These are phyloP conservation scores for Silybum marianum DNA, from an alignment of 129 eudicot genomes.

Conservation along the genomic window DNA sequence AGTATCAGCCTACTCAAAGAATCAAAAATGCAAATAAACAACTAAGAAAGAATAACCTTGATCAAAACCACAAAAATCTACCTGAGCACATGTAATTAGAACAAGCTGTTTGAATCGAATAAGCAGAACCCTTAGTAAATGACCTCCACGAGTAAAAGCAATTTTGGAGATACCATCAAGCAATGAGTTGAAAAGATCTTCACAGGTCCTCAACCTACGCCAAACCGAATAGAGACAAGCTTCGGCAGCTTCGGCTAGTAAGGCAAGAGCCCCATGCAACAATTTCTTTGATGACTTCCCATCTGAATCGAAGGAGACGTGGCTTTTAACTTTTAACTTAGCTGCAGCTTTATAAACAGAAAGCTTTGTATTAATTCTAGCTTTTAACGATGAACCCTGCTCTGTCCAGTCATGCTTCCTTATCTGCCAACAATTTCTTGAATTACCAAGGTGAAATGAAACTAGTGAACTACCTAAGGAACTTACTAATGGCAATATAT, in stretches of 20 bases:
- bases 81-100: slow-evolving; percentile 88
- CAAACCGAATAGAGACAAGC: slow-evolving; percentile 82
- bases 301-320: slow-evolving; percentile 60
- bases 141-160: slow-evolving; percentile 88
- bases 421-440: slow-evolving; percentile 54
- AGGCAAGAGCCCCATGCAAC: slow-evolving; percentile 85
- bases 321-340: slow-evolving; percentile 54
- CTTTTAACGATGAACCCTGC: slow-evolving; percentile 73
- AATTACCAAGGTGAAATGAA: not conserved
- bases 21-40: slow-evolving; percentile 8
- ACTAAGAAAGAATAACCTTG: slow-evolving; percentile 1
- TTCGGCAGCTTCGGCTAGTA: slow-evolving; percentile 88
- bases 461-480: not conserved
- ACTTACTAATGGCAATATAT: not conserved
- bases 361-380: slow-evolving; percentile 67
- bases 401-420: slow-evolving; percentile 92
- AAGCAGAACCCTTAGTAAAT: slow-evolving; percentile 77
- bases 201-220: slow-evolving; percentile 91
- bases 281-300: slow-evolving; percentile 73
- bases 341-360: slow-evolving; percentile 84
- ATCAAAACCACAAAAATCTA: slow-evolving; percentile 18
- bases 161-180: slow-evolving; percentile 88
- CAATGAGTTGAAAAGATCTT: slow-evolving; percentile 85
- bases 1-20: slow-evolving; percentile 70
- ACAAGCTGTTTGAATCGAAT: slow-evolving; percentile 91